Evolutionary conservation across 148 eudicot species (phyloP).

Genomic region (Nyssa sinensis): DNA sequence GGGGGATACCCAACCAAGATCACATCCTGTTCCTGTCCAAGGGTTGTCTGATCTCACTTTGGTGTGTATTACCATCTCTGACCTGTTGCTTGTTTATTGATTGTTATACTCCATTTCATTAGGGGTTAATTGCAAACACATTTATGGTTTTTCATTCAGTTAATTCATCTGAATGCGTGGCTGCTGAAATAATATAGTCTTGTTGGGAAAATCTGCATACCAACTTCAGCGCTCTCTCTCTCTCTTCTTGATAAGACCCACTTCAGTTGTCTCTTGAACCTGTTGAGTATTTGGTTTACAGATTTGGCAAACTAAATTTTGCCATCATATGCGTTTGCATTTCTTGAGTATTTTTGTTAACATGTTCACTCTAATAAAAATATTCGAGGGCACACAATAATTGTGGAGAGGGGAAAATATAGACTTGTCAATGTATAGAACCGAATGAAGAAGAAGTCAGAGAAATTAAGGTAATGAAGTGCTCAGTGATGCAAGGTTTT

Average conservation of each 20-base stretch:
- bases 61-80: constrained; percentile 41
- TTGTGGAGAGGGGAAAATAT: too few species aligned
- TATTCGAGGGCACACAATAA: too few species aligned
- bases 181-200: background rate
- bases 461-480: too few species aligned
- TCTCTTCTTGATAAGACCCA: too few species aligned
- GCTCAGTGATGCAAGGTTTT: too few species aligned
- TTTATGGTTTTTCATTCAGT: background rate
- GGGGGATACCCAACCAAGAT: constrained; percentile 98
- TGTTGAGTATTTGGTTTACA: background rate
- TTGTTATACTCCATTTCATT: background rate
- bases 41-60: constrained; percentile 78
- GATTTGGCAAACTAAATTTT: background rate
- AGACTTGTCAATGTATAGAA: too few species aligned
- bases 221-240: too few species aligned
- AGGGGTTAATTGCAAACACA: background rate
- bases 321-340: background rate
- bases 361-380: too few species aligned
- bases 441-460: too few species aligned
- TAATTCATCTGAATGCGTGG: background rate
- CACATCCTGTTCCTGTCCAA: constrained; percentile 86
- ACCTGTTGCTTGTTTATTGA: background rate
- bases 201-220: background rate
- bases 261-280: too few species aligned
- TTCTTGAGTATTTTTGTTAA: background rate